phyloP scores from a whole-genome alignment of 2,329 filamentous ascomycete species.

The Claviceps digitariae region DNA sequence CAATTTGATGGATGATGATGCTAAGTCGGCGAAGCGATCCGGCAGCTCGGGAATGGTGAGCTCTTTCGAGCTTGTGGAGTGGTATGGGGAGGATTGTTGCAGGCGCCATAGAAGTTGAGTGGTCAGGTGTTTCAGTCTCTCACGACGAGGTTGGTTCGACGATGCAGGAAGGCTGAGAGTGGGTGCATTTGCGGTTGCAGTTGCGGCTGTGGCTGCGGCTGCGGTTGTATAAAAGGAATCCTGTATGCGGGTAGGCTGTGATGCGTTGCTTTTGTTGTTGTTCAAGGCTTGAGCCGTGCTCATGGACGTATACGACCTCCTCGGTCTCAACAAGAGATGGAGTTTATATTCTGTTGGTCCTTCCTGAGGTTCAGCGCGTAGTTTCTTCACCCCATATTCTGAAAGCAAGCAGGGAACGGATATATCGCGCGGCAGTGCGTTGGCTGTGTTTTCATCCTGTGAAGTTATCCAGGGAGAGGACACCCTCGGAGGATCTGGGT shows the following conservation, averaged over 20 bases:
- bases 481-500: slow-evolving; percentile 74
- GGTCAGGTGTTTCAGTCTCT: slow-evolving; percentile 78
- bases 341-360: slow-evolving; percentile 96
- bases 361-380: slow-evolving; percentile 84
- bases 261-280: not conserved
- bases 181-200: slow-evolving; percentile 8
- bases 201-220: slow-evolving; percentile 6
- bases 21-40: slow-evolving; percentile 39
- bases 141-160: slow-evolving; percentile 60
- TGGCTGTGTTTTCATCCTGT: slow-evolving; percentile 22
- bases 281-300: slow-evolving; percentile 36
- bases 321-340: slow-evolving; percentile 69
- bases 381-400: slow-evolving; percentile 55
- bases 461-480: slow-evolving; percentile 77
- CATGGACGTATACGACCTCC: slow-evolving; percentile 58
- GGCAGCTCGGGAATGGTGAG: slow-evolving; percentile 64
- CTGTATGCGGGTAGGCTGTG: slow-evolving; percentile 3
- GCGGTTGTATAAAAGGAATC: slow-evolving; percentile 1
- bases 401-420: slow-evolving; percentile 30
- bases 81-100: slow-evolving; percentile 87
- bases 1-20: slow-evolving; percentile 29
- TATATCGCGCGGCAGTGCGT: slow-evolving; percentile 18
- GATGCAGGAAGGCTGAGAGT: slow-evolving; percentile 22
- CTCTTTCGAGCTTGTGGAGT: slow-evolving; percentile 64
- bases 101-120: slow-evolving; percentile 91